Base-by-base conservation (phyloP, 2,329 filamentous ascomycete species). In the Podosphaera xanthii region DNA sequence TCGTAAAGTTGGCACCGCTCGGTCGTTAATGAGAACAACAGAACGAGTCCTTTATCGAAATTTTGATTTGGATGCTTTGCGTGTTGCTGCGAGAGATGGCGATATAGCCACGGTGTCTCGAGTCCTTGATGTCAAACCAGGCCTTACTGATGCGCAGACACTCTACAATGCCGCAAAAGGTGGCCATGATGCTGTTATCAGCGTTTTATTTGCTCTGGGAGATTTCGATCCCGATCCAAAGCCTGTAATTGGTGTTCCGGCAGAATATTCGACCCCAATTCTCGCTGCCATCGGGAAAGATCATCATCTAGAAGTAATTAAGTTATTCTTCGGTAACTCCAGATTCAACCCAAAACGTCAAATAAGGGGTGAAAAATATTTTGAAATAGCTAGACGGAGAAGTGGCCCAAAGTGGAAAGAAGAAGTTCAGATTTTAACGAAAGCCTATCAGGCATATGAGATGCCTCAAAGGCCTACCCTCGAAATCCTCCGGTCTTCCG, bases 101-200 rank as follows among this genome's bases (percentile, higher is more conserved):
- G 80, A 84, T 60, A 74, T 79, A 61, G 78, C 81, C 66, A 81
- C 78, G 7, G 79, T 82, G 34, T 78, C 74, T 40, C 75, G 78
- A 53, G 79, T 83, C 59, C 67, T 84, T 30, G 77, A 82, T 64
- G 79, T 83, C 33, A 66, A 62, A 57, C 61, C 78, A 38, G 74
- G 73, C 9, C 79, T 76, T 60, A 77, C 83, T 62, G 91, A 97
- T 68, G 82, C 90, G 0, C 86, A 90, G 64, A 87, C 89, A 53
- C 82, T 96, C 71, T 88, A 95, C 59, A 88, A 87, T 59, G 92
- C 92, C 31, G 90, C 92, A 36, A 84, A 88, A 70, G 92, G 90
- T 60, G 92, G 92, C 1, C 91, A 98, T 67, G 83, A 90, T 65
- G 81, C 64, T 49, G 65, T 68, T 40, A 61, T 70, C 12, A 63